Evolutionary conservation across 768 basidiomycete genomes (phyloP).

Genomic region (Cystobasidium onofrii): DNA sequence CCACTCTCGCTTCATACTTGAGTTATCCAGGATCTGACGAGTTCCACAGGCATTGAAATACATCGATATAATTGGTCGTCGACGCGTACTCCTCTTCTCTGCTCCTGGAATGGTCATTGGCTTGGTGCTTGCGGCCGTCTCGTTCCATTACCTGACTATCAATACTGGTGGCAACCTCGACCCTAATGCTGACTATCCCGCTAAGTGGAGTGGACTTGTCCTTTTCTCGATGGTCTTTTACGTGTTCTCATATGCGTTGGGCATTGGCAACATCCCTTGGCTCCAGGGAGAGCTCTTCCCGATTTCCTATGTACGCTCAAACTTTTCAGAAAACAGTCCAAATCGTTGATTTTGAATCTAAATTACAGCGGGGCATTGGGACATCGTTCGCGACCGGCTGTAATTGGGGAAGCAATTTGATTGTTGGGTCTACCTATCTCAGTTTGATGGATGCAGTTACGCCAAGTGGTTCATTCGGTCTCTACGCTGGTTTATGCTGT

Average conservation of each 20-base stretch:
- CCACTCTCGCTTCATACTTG: background rate
- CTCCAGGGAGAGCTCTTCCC: constrained; percentile 77
- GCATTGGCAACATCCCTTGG: constrained; percentile 54
- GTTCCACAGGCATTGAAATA: background rate
- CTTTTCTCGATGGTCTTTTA: constrained; percentile 74
- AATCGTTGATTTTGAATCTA: constrained; percentile 44
- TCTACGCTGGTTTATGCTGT: constrained; percentile 37
- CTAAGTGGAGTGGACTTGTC: constrained; percentile 60
- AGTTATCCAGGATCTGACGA: background rate
- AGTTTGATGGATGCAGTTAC: constrained; percentile 57
- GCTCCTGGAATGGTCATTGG: constrained; percentile 67
- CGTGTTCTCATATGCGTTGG: constrained; percentile 64
- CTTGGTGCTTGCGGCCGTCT: constrained; percentile 50
- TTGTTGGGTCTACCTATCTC: constrained; percentile 59
- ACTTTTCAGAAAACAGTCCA: background rate
- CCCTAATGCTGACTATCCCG: constrained; percentile 56
- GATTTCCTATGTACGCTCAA: constrained; percentile 50
- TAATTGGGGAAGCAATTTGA: constrained; percentile 54
- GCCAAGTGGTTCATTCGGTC: constrained; percentile 39
- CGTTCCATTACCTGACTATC: constrained; percentile 51
- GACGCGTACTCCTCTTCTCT: constrained; percentile 62
- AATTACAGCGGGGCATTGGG: constrained; percentile 58
- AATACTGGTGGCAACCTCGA: constrained; percentile 58
- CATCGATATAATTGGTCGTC: constrained; percentile 64
- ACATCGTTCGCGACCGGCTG: constrained; percentile 66